phyloP scores from a whole-genome alignment of 2,329 filamentous ascomycete species.

The Aureobasidium sp. region DNA sequence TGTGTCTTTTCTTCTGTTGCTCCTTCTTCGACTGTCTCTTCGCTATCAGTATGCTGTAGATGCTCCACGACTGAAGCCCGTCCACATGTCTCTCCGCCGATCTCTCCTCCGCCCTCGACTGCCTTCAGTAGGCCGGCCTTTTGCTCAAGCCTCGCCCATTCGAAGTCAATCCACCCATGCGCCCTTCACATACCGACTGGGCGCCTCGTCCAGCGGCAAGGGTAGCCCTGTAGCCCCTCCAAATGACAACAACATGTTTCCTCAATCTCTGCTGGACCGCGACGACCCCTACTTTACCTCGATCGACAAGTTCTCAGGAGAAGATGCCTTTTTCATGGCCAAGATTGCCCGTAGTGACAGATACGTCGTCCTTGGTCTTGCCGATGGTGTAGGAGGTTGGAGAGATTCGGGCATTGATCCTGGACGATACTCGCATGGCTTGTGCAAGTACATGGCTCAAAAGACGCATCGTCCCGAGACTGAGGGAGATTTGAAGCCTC shows the following conservation, averaged over 20 bases:
- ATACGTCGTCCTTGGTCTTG: constrained; percentile 76
- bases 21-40: not conserved
- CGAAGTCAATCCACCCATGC: not conserved
- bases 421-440: constrained; percentile 86
- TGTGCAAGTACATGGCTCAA: constrained; percentile 88
- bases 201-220: constrained; percentile 31
- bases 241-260: constrained; percentile 40
- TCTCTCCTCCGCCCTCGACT: not conserved
- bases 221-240: constrained; percentile 31
- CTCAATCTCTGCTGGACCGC: constrained; percentile 26
- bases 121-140: not conserved
- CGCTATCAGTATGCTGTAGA: constrained; percentile 1
- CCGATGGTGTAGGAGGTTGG: constrained; percentile 95
- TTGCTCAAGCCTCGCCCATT: not conserved
- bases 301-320: constrained; percentile 64
- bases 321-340: constrained; percentile 92
- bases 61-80: not conserved
- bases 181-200: constrained; percentile 32
- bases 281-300: constrained; percentile 42
- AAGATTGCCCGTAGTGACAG: constrained; percentile 61
- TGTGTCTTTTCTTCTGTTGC: not conserved
- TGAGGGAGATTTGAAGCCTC: constrained; percentile 42
- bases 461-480: constrained; percentile 50
- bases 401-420: constrained; percentile 86
- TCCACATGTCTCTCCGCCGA: constrained; percentile 6